phyloP scores from a whole-genome alignment of 495 filamentous ascomycete species.

The Physcia stellaris region DNA sequence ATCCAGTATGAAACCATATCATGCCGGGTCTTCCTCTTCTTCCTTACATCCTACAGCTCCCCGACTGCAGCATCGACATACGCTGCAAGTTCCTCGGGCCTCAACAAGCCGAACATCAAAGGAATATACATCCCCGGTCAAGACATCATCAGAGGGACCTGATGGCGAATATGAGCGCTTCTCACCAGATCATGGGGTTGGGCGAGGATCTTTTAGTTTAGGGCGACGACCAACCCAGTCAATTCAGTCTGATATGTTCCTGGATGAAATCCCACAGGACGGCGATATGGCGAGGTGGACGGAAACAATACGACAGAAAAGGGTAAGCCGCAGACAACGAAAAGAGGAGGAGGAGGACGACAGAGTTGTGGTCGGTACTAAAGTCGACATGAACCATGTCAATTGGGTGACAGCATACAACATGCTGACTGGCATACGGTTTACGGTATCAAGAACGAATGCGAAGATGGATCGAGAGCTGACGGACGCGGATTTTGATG shows the following conservation, averaged over 20 bases:
- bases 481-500: conserved; percentile 80
- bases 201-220: conserved; percentile 71
- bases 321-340: conserved; percentile 65
- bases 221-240: conserved; percentile 71
- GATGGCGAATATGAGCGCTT: conserved; percentile 63
- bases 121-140: conserved; percentile 31
- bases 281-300: conserved; percentile 87
- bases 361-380: conserved; percentile 79
- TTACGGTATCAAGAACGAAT: conserved; percentile 90
- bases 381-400: conserved; percentile 92
- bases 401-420: conserved; percentile 99
- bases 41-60: conserved; percentile 29
- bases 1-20: conserved; percentile 26
- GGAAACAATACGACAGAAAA: conserved; percentile 78
- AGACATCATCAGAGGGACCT: conserved; percentile 46
- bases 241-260: conserved; percentile 64
- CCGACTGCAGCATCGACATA: conserved; percentile 69
- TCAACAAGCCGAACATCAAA: conserved; percentile 40
- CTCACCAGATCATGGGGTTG: conserved; percentile 57
- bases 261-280: conserved; percentile 75
- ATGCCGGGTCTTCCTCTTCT: conserved; percentile 28
- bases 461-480: conserved; percentile 87
- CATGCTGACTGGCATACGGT: conserved; percentile 98
- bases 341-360: conserved; percentile 91
- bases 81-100: conserved; percentile 64